Evolutionary conservation across 495 filamentous ascomycete species (phyloP), one percentile per base, ranked within the genome.

Genomic region (Hyaloscypha finlandica): DNA sequence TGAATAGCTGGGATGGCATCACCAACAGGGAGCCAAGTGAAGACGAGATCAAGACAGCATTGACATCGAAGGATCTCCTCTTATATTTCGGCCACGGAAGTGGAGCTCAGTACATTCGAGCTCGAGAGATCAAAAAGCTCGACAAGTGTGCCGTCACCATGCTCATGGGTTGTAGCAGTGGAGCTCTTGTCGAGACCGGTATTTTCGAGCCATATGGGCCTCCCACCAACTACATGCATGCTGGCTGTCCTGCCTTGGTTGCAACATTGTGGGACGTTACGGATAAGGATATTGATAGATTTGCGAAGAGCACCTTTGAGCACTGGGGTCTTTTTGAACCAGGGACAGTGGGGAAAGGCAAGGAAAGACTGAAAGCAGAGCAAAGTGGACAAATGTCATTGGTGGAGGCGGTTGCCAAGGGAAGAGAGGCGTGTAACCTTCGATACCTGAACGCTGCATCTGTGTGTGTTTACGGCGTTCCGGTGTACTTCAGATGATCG

Each of bases 241-340:
- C 92, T 0, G 94, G 94, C 8, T 86, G 84, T 61, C 89, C 91
- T 3, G 92, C 94, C 11, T 82, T 97, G 20, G 87, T 97, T 0
- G 94, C 91, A 25, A 97, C 91, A 5, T 81, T 99, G 42, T 99
- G 95, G 95, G 95, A 99, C 77, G 95, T 99, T 25, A 99, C 96
- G 14, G 95, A 99, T 71, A 90, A 90, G 69, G 95, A 99, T 74
- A 95, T 96, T 71, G 95, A 99, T 80, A 89, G 93, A 42, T 96
- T 97, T 74, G 88, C 92, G 0, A 86, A 86, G 29, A 79, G 84
- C 19, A 79, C 89, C 3, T 88, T 97, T 59, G 89, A 94, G 74
- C 84, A 88, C 63, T 99, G 95, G 95, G 95, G 95, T 16, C 74
- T 99, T 3, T 78, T 92, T 32, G 74, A 68, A 20, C 67, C 55